Evolutionary conservation across 306 rosid genomes (phyloP).

Genomic region (Pyrus bretschneideri): DNA sequence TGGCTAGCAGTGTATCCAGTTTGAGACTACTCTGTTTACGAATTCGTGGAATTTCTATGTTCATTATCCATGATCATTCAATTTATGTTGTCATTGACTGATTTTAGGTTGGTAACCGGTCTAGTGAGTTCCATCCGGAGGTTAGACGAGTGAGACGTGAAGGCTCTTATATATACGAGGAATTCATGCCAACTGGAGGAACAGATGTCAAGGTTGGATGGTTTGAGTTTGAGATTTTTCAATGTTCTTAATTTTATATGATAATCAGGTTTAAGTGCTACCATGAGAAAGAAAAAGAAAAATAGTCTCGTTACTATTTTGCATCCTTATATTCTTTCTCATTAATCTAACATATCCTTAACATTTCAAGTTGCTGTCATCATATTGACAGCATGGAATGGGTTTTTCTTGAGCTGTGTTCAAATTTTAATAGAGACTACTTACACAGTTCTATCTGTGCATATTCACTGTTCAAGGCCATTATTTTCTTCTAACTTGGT

Average conservation of each 20-base stretch:
- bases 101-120: constrained; percentile 89
- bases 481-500: neutral
- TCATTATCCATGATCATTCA: constrained; percentile 14
- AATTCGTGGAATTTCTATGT: neutral
- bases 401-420: neutral
- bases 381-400: neutral
- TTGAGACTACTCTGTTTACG: neutral
- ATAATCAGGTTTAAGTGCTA: neutral
- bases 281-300: neutral
- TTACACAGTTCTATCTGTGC: neutral
- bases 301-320: neutral
- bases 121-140: constrained; percentile 95
- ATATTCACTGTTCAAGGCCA: neutral
- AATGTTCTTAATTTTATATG: neutral
- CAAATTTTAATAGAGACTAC: neutral
- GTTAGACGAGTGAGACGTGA: constrained; percentile 97
- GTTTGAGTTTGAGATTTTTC: constrained; percentile 17
- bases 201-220: constrained; percentile 92
- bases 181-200: constrained; percentile 98
- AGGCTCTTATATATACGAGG: constrained; percentile 94
- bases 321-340: neutral
- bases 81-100: constrained; percentile 15
- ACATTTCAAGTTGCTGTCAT: neutral
- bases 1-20: neutral
- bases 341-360: neutral